Evolutionary conservation across 148 eudicot genomes (phyloP), one percentile per base, ranked within the genome.

Genomic region (Rhododendron griersonianum): DNA sequence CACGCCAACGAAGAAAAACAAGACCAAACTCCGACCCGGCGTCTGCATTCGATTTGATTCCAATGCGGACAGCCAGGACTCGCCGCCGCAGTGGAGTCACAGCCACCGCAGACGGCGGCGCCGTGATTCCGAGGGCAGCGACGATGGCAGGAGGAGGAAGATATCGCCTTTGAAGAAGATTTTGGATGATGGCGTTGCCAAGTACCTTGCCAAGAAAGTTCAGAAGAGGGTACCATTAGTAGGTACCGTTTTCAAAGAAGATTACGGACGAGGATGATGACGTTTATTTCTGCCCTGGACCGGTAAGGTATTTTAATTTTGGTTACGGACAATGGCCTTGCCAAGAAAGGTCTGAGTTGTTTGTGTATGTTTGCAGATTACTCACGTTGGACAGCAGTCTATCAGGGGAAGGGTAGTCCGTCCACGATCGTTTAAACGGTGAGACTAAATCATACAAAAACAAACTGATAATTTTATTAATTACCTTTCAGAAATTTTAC

Each of bases 121-220:
- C 5, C 85, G 92, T 15, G 92, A 88, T 28, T 87, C 86, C 0
- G 84, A 82, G 5, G 80, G 53, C 25, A 86, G 87, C 25, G 88
- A 89, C 28, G 87, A 87, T 4, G 82, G 89, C 80, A 88, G 80
- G 85, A 88, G 78, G 84, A 90, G 85, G 87, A 88, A 65, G 79
- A 90, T 75, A 78, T 51, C 35, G 11, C 81, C 87, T 23, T 81
- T 74, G 74, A 88, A 81, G 53, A 91, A 91, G 84, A 55, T 93
- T 13, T 84, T 91, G 0, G 95, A 93, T 37, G 95, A 93, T 67
- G 94, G 92, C 45, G 92, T 96, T 19, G 87, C 93, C 5, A 93
- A 91, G 85, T 96, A 94, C 81, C 41, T 39, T 39, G 41, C 41
- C 41, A 39, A 41, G 44, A 41, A 41, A 41, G 44, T 41, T 41